A percentile compares a stretch with the other conserved stretches of the same genome.
Evolutionary conservation across 78 protist species (phyloP).

Genomic region (Andalucia godoyi): DNA sequence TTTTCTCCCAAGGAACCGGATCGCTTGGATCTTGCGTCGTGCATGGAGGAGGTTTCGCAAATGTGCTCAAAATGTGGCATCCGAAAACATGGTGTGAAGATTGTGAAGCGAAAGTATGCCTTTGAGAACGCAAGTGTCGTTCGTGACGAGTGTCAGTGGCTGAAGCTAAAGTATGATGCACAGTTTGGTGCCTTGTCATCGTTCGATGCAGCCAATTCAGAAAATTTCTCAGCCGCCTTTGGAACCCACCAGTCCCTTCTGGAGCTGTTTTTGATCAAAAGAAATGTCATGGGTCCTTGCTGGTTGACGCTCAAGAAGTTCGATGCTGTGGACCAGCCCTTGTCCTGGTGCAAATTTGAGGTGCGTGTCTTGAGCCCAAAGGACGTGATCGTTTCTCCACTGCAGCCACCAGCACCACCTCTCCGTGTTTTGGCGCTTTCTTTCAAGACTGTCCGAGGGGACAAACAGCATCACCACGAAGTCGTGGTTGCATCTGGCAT

Average conservation of each 20-base stretch:
- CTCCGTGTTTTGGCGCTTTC: background rate
- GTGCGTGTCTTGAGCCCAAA: background rate
- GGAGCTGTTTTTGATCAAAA: constrained; percentile 63
- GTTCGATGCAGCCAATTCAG: constrained; percentile 4
- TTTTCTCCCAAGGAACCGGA: constrained; percentile 27
- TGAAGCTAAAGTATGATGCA: constrained; percentile 34
- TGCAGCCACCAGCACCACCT: background rate
- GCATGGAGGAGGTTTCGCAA: constrained; percentile 2
- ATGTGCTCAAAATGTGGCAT: background rate
- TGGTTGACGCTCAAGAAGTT: constrained; percentile 37
- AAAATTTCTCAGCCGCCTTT: constrained; percentile 40
- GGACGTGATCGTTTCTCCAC: background rate
- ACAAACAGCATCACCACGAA: background rate
- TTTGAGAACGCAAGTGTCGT: constrained; percentile 29
- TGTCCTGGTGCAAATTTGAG: background rate
- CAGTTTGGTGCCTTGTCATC: background rate
- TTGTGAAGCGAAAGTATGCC: constrained; percentile 23
- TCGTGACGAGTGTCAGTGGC: background rate
- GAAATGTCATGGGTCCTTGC: constrained; percentile 79
- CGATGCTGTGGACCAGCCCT: background rate
- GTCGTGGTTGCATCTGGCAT: background rate
- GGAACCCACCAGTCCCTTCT: constrained; percentile 48
- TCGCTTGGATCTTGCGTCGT: background rate
- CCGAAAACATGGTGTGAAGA: background rate
- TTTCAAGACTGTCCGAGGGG: background rate